Evolutionary conservation across 306 rosid species (phyloP), one percentile per base, ranked within the genome.

Genomic region (Malus sieversii): DNA sequence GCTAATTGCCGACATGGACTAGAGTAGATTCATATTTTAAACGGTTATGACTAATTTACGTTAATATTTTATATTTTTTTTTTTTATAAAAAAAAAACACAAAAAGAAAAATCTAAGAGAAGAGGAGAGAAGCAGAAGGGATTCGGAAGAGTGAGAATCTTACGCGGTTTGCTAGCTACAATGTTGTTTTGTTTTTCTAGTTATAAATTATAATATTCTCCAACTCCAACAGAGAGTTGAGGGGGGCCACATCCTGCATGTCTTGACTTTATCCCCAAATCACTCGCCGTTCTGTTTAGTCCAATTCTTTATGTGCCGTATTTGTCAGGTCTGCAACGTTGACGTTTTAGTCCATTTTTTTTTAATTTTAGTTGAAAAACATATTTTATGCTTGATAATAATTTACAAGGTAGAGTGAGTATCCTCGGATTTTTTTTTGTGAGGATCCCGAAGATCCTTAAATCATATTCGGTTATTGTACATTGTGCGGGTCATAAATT

Each of bases 131-230:
- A 0, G 2, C 38, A 4, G 38, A 6, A 33, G 8, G 38, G 8
- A 33, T 33, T 33, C 8, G 38, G 38, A 33, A 1, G 38, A 33
- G 8, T 33, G 38, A 33, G 38, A 33, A 35, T 35, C 40, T 35
- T 35, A 35, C 40, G 40, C 63, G 75, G 71, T 65, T 10, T 74
- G 79, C 79, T 79, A 74, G 79, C 75, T 79, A 71, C 74, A 59
- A 57, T 57, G 62, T 48, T 25, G 38, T 63, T 63, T 30, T 30
- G 18, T 16, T 32, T 63, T 15, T 25, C 59, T 57, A 40, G 16
- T 35, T 23, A 45, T 30, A 14, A 40, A 10, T 35, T 23, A 45
- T 30, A 14, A 58, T 59, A 67, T 70, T 77, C 65, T 61, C 69
- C 51, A 22, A 3, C 71, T 60, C 38, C 2, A 30, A 60, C 35